Conservation (phyloP, 139 green algal genomes). For the Yamagishiella unicocca region DNA sequence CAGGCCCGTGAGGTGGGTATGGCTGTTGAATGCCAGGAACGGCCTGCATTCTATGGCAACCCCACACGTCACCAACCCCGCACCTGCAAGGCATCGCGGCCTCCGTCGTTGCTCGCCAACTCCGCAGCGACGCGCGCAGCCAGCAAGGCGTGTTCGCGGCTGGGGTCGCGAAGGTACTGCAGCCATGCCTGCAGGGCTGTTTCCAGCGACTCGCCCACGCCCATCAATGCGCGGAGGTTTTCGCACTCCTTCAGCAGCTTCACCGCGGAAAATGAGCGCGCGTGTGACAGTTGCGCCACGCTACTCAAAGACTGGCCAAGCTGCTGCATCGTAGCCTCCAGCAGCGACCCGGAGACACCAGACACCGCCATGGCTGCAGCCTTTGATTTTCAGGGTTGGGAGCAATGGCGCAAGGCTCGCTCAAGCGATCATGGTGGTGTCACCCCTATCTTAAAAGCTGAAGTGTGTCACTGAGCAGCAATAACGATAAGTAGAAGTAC, state of each 20-base stretch:
- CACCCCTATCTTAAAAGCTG: no score
- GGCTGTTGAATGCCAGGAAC: no score
- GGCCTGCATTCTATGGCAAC: no score
- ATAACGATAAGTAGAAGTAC: no score
- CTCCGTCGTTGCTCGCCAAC: neutral
- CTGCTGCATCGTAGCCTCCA: neutral
- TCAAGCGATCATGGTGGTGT: no score
- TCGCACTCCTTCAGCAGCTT: neutral
- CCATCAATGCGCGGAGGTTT: neutral
- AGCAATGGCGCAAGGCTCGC: no score
- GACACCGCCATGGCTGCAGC: neutral
- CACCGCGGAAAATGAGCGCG: neutral
- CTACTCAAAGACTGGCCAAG: neutral
- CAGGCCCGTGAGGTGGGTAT: no score
- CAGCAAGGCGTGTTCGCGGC: neutral
- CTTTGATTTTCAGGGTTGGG: no score
- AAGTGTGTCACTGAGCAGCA: no score
- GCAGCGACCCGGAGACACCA: neutral
- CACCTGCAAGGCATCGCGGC: neutral
- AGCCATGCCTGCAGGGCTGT: neutral
- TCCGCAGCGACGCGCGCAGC: neutral
- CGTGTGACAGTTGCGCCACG: neutral
- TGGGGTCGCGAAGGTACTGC: neutral
- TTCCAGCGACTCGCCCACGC: neutral
- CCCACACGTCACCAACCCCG: no score